These are phyloP conservation scores for Kodamaea fungicola DNA, from an alignment of 1,139 yeast genomes.

Conservation along the genomic window DNA sequence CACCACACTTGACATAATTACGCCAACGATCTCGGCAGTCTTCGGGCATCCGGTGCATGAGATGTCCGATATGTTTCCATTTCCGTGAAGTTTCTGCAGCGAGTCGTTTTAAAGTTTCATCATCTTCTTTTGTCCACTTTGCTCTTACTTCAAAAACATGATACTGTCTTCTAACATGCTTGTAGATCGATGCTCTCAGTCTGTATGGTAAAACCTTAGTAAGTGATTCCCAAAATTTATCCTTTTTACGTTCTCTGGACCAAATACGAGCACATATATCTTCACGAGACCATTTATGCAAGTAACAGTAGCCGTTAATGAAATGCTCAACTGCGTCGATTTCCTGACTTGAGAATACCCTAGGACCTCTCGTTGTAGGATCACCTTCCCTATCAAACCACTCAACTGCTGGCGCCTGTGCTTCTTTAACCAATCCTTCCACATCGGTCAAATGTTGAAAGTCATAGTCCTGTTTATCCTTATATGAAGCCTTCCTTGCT, in stretches of 20 bases:
- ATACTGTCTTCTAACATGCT: constrained; percentile 85
- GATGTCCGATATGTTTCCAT: constrained; percentile 80
- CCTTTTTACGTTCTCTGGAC: constrained; percentile 81
- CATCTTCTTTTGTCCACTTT: constrained; percentile 84
- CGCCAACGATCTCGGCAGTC: constrained; percentile 97
- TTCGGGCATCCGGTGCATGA: constrained; percentile 91
- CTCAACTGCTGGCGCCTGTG: constrained; percentile 29
- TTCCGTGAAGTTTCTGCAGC: constrained; percentile 70
- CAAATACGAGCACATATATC: constrained; percentile 82
- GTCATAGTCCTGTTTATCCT: constrained; percentile 15
- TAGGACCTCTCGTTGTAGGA: constrained; percentile 31
- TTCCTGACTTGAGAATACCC: constrained; percentile 61
- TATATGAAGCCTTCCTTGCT: constrained; percentile 4
- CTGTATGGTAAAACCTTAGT: constrained; percentile 78
- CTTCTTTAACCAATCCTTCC: constrained; percentile 36
- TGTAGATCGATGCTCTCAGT: constrained; percentile 83
- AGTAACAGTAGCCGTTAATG: constrained; percentile 62
- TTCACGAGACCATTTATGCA: constrained; percentile 57
- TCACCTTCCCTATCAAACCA: constrained; percentile 38
- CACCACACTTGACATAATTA: constrained; percentile 89
- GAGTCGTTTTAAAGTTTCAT: constrained; percentile 57
- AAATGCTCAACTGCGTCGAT: constrained; percentile 68
- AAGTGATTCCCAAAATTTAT: constrained; percentile 82
- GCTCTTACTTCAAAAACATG: constrained; percentile 86
- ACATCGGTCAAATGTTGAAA: constrained; percentile 28